Percentiles rank a stretch among this genome's conserved stretches.
Conservation (phyloP, 2,329 filamentous ascomycete genomes). For the Coleophoma eucalyptorum region DNA sequence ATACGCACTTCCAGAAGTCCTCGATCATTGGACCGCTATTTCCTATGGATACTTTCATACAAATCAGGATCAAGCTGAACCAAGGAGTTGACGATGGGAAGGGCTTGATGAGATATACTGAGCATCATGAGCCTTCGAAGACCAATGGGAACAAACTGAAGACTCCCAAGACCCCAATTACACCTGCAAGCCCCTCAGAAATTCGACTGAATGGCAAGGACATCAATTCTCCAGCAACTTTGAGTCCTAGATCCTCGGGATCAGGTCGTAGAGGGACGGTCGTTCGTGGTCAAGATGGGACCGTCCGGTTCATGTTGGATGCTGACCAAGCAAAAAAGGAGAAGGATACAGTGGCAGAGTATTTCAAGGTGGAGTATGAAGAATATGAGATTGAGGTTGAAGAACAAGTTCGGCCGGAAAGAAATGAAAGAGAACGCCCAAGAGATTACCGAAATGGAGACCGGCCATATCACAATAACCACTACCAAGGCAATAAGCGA, state of each 20-base stretch:
- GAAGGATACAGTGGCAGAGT: slow-evolving; percentile 60
- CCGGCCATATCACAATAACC: neutral
- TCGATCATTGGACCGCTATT: slow-evolving; percentile 73
- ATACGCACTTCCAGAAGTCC: slow-evolving; percentile 74
- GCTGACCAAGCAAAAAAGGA: slow-evolving; percentile 71
- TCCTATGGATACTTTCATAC: slow-evolving; percentile 75
- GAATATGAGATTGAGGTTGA: slow-evolving; percentile 78
- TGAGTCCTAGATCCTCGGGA: slow-evolving; percentile 25
- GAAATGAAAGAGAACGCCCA: slow-evolving; percentile 9
- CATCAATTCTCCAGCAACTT: slow-evolving; percentile 21
- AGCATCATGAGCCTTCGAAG: slow-evolving; percentile 42
- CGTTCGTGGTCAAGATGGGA: slow-evolving; percentile 55
- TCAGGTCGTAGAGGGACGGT: slow-evolving; percentile 19
- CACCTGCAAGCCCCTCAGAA: slow-evolving; percentile 28
- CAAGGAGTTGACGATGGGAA: slow-evolving; percentile 65
- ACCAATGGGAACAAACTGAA: slow-evolving; percentile 27
- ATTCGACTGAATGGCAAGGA: slow-evolving; percentile 23
- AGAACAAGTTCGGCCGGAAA: slow-evolving; percentile 35
- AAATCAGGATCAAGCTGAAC: slow-evolving; percentile 83
- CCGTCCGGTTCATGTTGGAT: slow-evolving; percentile 87
- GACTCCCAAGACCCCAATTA: slow-evolving; percentile 29
- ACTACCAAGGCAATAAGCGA: neutral
- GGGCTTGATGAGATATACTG: slow-evolving; percentile 60
- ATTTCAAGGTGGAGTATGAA: slow-evolving; percentile 71
- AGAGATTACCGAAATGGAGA: slow-evolving; percentile 9